Base-by-base conservation (phyloP, 2,329 filamentous ascomycete species). In the Pyricularia grisea region DNA sequence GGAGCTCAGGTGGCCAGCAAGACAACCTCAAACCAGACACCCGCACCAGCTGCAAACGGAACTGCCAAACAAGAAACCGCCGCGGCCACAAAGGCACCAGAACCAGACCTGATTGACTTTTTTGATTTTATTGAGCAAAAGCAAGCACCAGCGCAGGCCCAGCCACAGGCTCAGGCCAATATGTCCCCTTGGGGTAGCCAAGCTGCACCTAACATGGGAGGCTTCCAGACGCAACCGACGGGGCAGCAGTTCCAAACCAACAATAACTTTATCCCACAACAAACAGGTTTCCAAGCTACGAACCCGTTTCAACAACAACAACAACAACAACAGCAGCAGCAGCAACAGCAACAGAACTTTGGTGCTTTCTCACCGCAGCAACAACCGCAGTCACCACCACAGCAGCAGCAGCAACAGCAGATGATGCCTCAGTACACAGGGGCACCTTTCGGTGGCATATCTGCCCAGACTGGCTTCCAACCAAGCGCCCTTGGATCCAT, bases 51-150 rank as follows among this genome's bases (percentile, higher is more conserved):
- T 30, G 76, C 79, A 5, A 81, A 81, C 68, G 75, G 76, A 68
- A 73, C 74, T 69, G 70, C 73, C 33, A 72, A 72, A 69, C 68
- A 73, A 20, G 42, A 72, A n/a, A 72, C 76, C 25, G 70, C 72
- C 69, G 73, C 79, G 84, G 9, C 73, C 78, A 12, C 80, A 50
- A 93, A 90, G 78, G 88, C 86, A 1, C 88, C 89, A 31, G 89
- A 87, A 73, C 88, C 90, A 31, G 92, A 96, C 81, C 83, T 96
- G 71, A 98, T 97, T 76, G 95, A 94, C 81, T 97, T 97, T 79
- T 97, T 97, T 78, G 94, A 90, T 75, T 94, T 93, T 6, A 97
- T 97, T 74, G 94, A 97, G 75, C 89, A 93, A 76, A 93, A 94
- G 72, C 93, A 95, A 77, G 92, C 92, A 67, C 83, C 85, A 72